Conservation (phyloP, 2,329 filamentous ascomycete species). For the Colletotrichum sojae region DNA sequence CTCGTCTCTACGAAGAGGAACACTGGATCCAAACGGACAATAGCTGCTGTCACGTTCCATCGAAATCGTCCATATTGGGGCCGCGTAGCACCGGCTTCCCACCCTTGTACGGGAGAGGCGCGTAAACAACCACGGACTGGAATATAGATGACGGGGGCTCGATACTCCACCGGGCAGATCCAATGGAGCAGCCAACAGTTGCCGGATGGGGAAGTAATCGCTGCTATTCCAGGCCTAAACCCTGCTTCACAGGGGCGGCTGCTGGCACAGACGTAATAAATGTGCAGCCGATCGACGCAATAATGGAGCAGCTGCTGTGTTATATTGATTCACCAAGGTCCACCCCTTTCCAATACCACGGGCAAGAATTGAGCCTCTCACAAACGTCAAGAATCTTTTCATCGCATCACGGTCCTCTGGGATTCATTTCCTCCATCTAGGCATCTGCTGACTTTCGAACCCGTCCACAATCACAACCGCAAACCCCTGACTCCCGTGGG, state of each 20-base stretch:
- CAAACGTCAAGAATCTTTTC: not conserved
- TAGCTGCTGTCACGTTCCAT: not conserved
- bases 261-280: conserved; percentile 34
- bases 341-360: conserved; percentile 15
- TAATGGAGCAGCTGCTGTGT: conserved; percentile 31
- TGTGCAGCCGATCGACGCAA: conserved; percentile 30
- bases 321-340: conserved; percentile 29
- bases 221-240: conserved; percentile 10
- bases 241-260: conserved; percentile 9
- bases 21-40: too few species aligned
- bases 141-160: conserved; percentile 29
- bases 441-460: not conserved
- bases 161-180: conserved; percentile 15
- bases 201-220: conserved; percentile 26
- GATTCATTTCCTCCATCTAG: not conserved
- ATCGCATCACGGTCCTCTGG: too few species aligned
- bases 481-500: not conserved
- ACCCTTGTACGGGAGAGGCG: conserved; percentile 8
- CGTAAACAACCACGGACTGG: conserved; percentile 27
- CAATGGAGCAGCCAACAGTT: conserved; percentile 27
- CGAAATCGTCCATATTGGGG: conserved; percentile 11
- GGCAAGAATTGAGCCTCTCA: conserved; percentile 17
- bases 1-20: too few species aligned
- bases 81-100: conserved; percentile 18
- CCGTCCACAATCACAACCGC: not conserved